Conservation (phyloP, 495 filamentous ascomycete species). For the Neurospora pannonica region DNA sequence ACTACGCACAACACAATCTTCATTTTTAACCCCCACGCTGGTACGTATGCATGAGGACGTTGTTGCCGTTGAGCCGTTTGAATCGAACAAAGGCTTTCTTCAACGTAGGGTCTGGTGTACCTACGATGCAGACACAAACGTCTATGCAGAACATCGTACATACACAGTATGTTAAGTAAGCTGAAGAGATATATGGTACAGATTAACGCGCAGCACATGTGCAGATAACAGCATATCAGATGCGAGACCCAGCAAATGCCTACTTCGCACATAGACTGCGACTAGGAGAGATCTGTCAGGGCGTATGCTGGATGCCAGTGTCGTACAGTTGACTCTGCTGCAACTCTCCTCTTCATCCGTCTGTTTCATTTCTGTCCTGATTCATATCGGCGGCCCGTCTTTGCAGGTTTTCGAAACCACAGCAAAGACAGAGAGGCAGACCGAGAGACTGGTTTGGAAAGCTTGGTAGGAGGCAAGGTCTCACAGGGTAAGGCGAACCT, state of each 20-base stretch:
- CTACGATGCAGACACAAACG: not conserved
- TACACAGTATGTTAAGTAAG: not conserved
- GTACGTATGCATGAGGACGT: not conserved
- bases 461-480: not conserved
- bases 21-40: not conserved
- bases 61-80: not conserved
- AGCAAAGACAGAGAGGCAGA: not conserved
- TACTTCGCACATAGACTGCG: not conserved
- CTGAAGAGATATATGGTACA: not conserved
- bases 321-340: not conserved
- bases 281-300: not conserved
- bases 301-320: not conserved
- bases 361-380: not conserved
- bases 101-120: not conserved
- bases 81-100: not conserved
- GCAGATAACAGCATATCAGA: not conserved
- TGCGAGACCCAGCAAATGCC: not conserved
- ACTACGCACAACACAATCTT: not conserved
- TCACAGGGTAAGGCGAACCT: not conserved
- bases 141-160: not conserved
- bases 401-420: not conserved
- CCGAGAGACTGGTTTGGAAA: not conserved
- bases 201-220: not conserved
- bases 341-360: not conserved
- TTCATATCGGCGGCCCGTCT: not conserved